These are phyloP conservation scores for Elsinoe necatrix DNA, from an alignment of 2,329 filamentous ascomycete species.

Conservation along the genomic window DNA sequence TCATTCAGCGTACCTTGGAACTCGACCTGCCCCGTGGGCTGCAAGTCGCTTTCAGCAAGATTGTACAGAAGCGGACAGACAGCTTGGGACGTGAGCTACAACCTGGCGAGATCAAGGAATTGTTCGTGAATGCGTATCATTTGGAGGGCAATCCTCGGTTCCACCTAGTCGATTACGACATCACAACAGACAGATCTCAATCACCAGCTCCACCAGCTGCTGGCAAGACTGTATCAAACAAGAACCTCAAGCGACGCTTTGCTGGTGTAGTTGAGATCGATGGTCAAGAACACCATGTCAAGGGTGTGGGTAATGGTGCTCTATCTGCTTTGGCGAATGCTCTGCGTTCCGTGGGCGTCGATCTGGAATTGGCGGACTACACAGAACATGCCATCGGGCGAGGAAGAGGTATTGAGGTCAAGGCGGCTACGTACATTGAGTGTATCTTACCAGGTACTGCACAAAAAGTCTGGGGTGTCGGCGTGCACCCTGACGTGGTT, in stretches of 20 bases:
- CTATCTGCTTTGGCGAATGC: slow-evolving; percentile 83
- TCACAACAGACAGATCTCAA: slow-evolving; percentile 69
- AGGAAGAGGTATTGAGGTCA: slow-evolving; percentile 59
- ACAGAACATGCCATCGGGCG: slow-evolving; percentile 89
- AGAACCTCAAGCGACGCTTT: slow-evolving; percentile 72
- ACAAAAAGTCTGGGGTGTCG: slow-evolving; percentile 79
- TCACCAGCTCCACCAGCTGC: slow-evolving; percentile 61
- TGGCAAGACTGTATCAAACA: slow-evolving; percentile 67
- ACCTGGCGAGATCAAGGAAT: slow-evolving; percentile 69
- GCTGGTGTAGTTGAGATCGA: slow-evolving; percentile 78
- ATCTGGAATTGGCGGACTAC: slow-evolving; percentile 87
- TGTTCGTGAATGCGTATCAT: slow-evolving; percentile 88
- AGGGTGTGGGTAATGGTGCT: slow-evolving; percentile 78
- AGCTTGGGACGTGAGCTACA: slow-evolving; percentile 73
- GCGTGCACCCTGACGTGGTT: slow-evolving; percentile 86
- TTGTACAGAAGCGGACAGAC: slow-evolving; percentile 78
- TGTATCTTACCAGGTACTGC: slow-evolving; percentile 61
- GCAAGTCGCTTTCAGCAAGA: slow-evolving; percentile 80
- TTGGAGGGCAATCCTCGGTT: slow-evolving; percentile 78
- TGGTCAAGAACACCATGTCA: slow-evolving; percentile 66
- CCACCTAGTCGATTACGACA: slow-evolving; percentile 82
- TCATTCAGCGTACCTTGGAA: slow-evolving; percentile 79
- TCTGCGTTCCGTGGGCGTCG: slow-evolving; percentile 66
- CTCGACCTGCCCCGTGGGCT: slow-evolving; percentile 88
- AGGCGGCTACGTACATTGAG: slow-evolving; percentile 93